Conservation (phyloP, 768 basidiomycete species). For the Boletus sp. region DNA sequence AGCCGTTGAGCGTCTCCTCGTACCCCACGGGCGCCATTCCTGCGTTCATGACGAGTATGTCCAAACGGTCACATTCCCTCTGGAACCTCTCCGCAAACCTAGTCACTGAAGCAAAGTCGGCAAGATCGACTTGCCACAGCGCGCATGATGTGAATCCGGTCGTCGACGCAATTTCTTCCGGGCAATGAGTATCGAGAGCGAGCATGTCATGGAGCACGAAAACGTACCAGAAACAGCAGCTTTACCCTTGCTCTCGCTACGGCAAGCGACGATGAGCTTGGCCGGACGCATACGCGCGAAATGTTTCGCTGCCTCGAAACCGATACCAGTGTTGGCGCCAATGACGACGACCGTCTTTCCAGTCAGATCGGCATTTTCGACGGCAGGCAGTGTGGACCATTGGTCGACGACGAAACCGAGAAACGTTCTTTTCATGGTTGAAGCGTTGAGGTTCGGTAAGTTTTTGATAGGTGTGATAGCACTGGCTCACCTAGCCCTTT, state of each 20-base stretch:
- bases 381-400: constrained; percentile 17
- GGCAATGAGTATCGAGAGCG: not conserved
- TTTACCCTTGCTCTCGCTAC: constrained; percentile 25
- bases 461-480: too few relatives aligned
- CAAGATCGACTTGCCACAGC: constrained; percentile 7
- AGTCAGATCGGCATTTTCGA: constrained; percentile 21
- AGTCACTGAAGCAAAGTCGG: constrained; percentile 14
- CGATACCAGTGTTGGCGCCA: constrained; percentile 35
- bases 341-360: constrained; percentile 33
- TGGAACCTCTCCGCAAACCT: constrained; percentile 10
- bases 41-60: constrained; percentile 46
- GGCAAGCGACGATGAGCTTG: constrained; percentile 29
- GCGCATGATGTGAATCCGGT: constrained; percentile 30
- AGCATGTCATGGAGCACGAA: too few relatives aligned
- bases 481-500: too few relatives aligned
- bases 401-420: constrained; percentile 11
- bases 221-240: constrained; percentile 22
- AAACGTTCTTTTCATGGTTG: constrained; percentile 11
- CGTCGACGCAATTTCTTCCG: constrained; percentile 21
- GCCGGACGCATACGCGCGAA: constrained; percentile 31
- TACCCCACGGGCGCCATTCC: constrained; percentile 20
- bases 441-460: too few relatives aligned
- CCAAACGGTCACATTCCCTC: constrained; percentile 8
- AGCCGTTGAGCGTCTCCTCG: constrained; percentile 39
- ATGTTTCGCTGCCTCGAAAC: constrained; percentile 32